Evolutionary conservation across 108 stramenopile genomes (phyloP).

Genomic region (Cyclostephanos invisitatus): DNA sequence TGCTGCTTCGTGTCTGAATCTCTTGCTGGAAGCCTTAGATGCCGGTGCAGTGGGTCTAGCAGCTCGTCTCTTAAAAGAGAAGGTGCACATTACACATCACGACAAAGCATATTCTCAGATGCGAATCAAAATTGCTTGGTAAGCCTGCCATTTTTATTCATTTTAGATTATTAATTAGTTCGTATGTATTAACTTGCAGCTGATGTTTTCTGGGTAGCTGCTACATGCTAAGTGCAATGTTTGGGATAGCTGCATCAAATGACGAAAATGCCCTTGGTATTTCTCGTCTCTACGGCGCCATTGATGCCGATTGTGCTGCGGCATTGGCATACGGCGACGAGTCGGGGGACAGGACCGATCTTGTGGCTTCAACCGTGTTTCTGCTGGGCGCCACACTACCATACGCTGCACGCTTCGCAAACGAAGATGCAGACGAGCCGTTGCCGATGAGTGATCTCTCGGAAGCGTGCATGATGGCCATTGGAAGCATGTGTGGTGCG

Average conservation of each 20-base stretch:
- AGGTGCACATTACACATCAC: constrained; percentile 66
- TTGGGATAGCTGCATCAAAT: constrained; percentile 69
- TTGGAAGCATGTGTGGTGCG: constrained; percentile 79
- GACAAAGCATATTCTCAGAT: constrained; percentile 58
- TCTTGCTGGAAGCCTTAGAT: constrained; percentile 71
- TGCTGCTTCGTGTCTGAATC: constrained; percentile 51
- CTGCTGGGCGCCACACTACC: constrained; percentile 32
- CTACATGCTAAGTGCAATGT: constrained; percentile 63
- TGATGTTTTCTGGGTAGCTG: constrained; percentile 29
- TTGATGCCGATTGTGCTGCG: constrained; percentile 63
- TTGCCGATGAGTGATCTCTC: constrained; percentile 67
- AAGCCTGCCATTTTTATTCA: background rate
- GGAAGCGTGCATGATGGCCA: constrained; percentile 69
- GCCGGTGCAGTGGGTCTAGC: constrained; percentile 63
- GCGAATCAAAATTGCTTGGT: constrained; percentile 35
- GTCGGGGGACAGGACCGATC: constrained; percentile 21
- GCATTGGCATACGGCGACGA: constrained; percentile 14
- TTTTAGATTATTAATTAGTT: background rate
- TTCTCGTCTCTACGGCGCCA: constrained; percentile 66
- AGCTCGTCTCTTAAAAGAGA: constrained; percentile 59
- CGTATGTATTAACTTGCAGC: background rate
- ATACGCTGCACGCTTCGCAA: constrained; percentile 21
- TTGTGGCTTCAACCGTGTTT: constrained; percentile 28
- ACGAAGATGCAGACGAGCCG: constrained; percentile 30
- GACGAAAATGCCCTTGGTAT: constrained; percentile 52